Base-by-base conservation (phyloP, 192 early-diverging fungal species). In the Podila clonocystis region DNA sequence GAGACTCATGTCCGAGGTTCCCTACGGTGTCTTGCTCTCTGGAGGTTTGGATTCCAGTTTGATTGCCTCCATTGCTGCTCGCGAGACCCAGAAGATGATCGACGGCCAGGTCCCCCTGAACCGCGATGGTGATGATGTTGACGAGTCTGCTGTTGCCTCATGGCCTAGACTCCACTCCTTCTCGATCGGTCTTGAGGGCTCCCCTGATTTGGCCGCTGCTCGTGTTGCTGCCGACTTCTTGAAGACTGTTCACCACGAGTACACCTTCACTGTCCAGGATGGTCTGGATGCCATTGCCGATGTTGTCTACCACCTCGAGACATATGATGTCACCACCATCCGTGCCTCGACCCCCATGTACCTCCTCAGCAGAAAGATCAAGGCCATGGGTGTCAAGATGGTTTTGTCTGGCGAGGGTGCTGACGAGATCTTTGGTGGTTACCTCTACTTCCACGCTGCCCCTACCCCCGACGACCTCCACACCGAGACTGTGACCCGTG, bases 271-370 rank as follows among this genome's bases (percentile, higher is more conserved):
- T 7, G 85, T 97, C 48, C 92, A 98, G 82, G 98, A 99, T 84
- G 98, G 96, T 31, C 83, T 97, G 22, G 98, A 99, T 83, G 97
- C 98, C 19, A 88, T 99, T 30, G 88, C 87, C 58, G 98, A 99
- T 85, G 95, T 99, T 62, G 94, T 99, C 83, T 94, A 95, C 78
- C 97, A 99, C 83, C 85, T 99, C 49, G 98, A 99, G 86, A 99
- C 98, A 0, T 99, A 99, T 85, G 98, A 99, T 84, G 98, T 99
- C 19, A 99, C 98, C 34, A 99, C 98, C 33, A 90, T 99, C 73
- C 92, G 98, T 55, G 98, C 98, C 4, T 96, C 95, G 28, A 99
- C 98, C n/a, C 98, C 98, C 66, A 99, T 99, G 98, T 99, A 98
- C 86, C 90, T 99, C 45, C 85, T 99, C 50, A 96, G 95, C 67